Conservation (phyloP, 495 filamentous ascomycete genomes). For the Penicillium riverlandense region DNA sequence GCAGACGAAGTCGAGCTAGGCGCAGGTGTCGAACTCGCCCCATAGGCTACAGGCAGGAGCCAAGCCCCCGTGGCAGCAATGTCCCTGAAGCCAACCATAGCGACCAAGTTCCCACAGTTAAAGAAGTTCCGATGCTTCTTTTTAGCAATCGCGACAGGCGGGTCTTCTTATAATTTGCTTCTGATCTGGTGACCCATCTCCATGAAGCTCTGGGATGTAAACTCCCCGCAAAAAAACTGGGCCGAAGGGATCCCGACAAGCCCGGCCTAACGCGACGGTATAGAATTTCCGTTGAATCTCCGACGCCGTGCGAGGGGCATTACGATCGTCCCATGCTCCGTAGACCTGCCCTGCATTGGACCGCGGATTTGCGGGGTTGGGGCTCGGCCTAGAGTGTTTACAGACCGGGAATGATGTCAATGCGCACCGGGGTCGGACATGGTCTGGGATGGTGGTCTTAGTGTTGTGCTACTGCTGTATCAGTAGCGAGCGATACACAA, state of each 20-base stretch:
- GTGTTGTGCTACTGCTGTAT: no score
- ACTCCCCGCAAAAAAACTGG: neutral
- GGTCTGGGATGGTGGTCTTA: no score
- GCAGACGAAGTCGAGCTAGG: slow-evolving; percentile 8
- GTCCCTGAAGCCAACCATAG: slow-evolving; percentile 23
- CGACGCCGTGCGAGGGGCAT: neutral
- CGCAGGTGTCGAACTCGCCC: slow-evolving; percentile 12
- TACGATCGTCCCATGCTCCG: neutral
- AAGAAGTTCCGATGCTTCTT: neutral
- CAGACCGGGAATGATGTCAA: no score
- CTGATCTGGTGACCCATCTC: neutral
- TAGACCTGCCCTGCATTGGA: no score
- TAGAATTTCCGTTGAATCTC: slow-evolving; percentile 16
- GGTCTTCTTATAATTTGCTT: slow-evolving; percentile 8
- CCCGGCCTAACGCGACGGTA: slow-evolving; percentile 5
- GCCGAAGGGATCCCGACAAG: slow-evolving; percentile 7
- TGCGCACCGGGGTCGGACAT: no score
- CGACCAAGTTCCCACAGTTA: neutral
- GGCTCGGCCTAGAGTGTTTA: no score
- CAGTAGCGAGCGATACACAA: no score
- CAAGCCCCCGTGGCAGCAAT: slow-evolving; percentile 17
- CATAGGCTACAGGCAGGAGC: slow-evolving; percentile 23
- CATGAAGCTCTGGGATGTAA: neutral
- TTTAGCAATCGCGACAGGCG: neutral
- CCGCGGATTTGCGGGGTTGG: no score